Evolutionary conservation across 1,139 yeast genomes (phyloP), one percentile per base, ranked within the genome.

Genomic region (Kazachstania sp.): DNA sequence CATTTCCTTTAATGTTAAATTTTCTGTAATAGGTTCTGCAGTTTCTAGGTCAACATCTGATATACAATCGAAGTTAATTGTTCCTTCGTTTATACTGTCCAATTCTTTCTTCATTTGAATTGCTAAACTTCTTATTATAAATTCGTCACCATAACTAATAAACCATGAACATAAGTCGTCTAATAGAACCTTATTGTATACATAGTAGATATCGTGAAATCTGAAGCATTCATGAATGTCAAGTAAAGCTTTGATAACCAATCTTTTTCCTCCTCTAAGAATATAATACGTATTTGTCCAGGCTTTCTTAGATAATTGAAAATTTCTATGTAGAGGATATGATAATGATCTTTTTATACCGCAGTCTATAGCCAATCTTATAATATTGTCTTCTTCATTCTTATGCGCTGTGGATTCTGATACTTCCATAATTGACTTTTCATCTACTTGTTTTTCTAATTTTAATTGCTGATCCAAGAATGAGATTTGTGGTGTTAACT

Each of bases 81-180:
- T 34, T 8, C 37, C 43, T 19, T 44, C 45, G 11, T 30, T 37
- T 1, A 49, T 32, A 9, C 39, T 41, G 20, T 54, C 55, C 8
- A 61, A 39, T 43, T 61, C 61, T 28, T 53, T 57, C 37, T 59
- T 56, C 34, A 87, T 63, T 54, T 86, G 95, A 48, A 78, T 81
- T 0, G 92, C 85, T 39, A 90, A 66, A 34, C 77, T 72, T 47
- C 86, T 69, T 12, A 90, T 62, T 23, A 82, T 73, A 37, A 66
- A 68, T 45, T 67, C 70, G 31, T 64, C 66, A 34, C 75, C 78
- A 34, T 70, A 67, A 15, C 75, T 64, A 44, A 88, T 78, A 19
- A 86, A 63, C 95, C 95, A 92, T 4, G 84, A 71, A 47, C 87
- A 74, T 54, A 88, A 71, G 63, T 92, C 97, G 58, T 86, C 92